Base-by-base conservation (phyloP, 2,329 filamentous ascomycete species). In the Aspergillus sergii region DNA sequence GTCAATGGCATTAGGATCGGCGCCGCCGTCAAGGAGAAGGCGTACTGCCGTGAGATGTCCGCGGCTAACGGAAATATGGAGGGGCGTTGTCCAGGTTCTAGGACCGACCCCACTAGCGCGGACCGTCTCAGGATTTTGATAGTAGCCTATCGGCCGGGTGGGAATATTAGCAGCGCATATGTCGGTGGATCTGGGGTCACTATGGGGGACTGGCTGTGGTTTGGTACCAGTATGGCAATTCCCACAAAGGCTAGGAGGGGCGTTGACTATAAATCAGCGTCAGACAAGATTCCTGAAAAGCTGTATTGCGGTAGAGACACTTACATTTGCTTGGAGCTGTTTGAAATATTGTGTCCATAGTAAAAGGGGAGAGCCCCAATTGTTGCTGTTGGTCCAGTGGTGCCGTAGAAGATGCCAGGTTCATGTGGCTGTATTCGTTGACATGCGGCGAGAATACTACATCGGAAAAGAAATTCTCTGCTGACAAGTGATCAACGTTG, bases 1-100 rank as follows among this genome's bases (percentile, higher is more conserved):
- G 30, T 59, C 48, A 32, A 59, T 32, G 21, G 57, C 57, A 14
- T 59, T 59, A 32, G 48, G 45, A 21, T 59, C 57, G 10, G 57
- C 57, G 7, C 57, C 45, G 45, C 48, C 45, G 19, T 59, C 57
- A 10, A 59, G 57, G 3, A 59, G 45, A 11, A 59, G 32, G n/a
- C 57, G 57, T 10, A 59, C 57, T 1, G 48, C 48, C 6, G 57
- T 41, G 32, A 59, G 57, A 51, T 59, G 45, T 26, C 57, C 57
- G 45, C 57, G 45, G 16, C 45, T 39, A 12, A 59, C 45, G 32
- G 57, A 34, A n/a, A 59, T 59, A 21, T 59, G 57, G 21, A 59
- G 57, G 28, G 57, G 57, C 1, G 57, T 59, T 19, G 57, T 59
- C 57, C 57, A 59, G 32, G 57, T 26, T 16, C 19, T 46, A 46